Evolutionary conservation across 208 protist species (phyloP).

Genomic region (Acanthamoeba castellanii): DNA sequence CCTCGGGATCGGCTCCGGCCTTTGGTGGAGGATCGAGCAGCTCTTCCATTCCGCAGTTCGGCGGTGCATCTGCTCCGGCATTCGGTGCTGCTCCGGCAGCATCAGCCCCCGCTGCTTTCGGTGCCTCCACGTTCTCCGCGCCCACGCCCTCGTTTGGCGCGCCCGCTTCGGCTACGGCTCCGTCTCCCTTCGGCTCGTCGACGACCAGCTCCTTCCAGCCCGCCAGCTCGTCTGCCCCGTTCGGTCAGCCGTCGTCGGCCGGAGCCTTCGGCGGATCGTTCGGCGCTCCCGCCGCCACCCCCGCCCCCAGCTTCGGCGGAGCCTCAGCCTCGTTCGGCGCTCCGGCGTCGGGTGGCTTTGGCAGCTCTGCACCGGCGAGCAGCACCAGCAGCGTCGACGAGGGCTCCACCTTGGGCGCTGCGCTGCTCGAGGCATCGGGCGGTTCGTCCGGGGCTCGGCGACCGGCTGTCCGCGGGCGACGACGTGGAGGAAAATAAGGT

Average conservation of each 20-base stretch:
- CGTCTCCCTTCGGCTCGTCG: neutral
- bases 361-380: neutral
- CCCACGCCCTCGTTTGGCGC: neutral
- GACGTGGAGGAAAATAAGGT: neutral
- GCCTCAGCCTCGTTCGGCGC: neutral
- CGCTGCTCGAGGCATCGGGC: slow-evolving; percentile 19
- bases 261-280: neutral
- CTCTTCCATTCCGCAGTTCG: neutral
- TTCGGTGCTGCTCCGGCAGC: neutral
- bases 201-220: neutral
- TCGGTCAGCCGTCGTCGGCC: neutral
- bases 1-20: neutral
- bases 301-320: neutral
- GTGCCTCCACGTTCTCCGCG: neutral
- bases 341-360: neutral
- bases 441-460: neutral
- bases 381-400: neutral
- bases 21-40: neutral
- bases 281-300: neutral
- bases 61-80: neutral
- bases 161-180: neutral
- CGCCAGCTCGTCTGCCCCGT: neutral
- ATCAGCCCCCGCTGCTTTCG: neutral
- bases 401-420: neutral
- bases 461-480: neutral